Evolutionary conservation across 306 rosid genomes (phyloP).

Genomic region (Parietaria judaica): DNA sequence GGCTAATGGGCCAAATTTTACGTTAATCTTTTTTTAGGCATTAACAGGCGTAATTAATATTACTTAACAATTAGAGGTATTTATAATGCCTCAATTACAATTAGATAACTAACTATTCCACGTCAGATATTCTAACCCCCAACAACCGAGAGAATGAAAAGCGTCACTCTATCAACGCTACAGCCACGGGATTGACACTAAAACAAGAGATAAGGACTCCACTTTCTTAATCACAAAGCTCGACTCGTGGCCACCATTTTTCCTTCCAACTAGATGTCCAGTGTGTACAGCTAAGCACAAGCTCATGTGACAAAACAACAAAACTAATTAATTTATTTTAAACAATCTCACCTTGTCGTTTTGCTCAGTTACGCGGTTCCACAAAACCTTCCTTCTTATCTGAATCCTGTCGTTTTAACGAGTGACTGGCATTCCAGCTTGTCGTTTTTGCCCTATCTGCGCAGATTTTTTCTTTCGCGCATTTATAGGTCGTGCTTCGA

Average conservation of each 20-base stretch:
- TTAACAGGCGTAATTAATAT: no score
- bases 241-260: not conserved
- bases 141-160: no score
- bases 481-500: no score
- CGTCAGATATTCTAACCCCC: no score
- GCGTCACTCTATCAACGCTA: no score
- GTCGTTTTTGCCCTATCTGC: not conserved
- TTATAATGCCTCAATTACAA: no score
- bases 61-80: no score
- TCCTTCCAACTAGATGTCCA: not conserved
- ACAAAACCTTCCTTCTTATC: not conserved
- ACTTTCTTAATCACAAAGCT: slow-evolving; percentile 8
- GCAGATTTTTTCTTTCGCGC: no score
- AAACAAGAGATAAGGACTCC: not conserved
- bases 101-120: no score
- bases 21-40: no score
- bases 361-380: slow-evolving; percentile 1
- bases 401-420: not conserved
- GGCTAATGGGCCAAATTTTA: no score
- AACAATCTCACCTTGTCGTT: not conserved
- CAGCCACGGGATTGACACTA: not conserved
- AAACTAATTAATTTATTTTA: not conserved
- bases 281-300: not conserved
- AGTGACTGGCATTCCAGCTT: not conserved
- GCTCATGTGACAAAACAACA: not conserved